Evolutionary conservation across 176 grass and related monocot genomes (phyloP).

Genomic region (Saccharum spontaneum): DNA sequence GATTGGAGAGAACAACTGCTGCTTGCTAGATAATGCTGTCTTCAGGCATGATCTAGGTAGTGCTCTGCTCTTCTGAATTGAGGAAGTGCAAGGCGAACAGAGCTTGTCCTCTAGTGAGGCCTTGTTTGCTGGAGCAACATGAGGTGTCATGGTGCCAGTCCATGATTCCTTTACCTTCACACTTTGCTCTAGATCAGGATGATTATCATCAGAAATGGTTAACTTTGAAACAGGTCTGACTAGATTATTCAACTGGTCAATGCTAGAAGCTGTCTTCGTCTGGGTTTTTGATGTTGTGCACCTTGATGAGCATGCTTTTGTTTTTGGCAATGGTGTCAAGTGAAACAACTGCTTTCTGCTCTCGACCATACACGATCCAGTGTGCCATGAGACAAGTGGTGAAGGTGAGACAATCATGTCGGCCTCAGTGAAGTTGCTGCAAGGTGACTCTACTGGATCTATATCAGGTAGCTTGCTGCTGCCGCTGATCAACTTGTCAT

Average conservation of each 20-base stretch:
- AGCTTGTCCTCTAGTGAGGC: background rate
- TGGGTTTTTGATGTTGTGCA: conserved; percentile 42
- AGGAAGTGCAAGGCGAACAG: conserved; percentile 38
- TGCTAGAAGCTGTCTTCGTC: conserved; percentile 21
- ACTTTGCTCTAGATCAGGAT: conserved; percentile 20
- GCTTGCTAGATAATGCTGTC: conserved; percentile 40
- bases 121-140: conserved; percentile 33
- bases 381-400: conserved; percentile 84
- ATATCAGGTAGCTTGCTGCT: conserved; percentile 31
- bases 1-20: conserved; percentile 49
- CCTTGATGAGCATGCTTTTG: conserved; percentile 43
- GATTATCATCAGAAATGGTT: conserved; percentile 27
- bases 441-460: conserved; percentile 48
- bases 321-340: conserved; percentile 76
- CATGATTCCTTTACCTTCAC: conserved; percentile 32
- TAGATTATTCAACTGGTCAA: conserved; percentile 16
- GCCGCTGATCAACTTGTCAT: conserved; percentile 2
- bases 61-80: conserved; percentile 49
- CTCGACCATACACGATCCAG: conserved; percentile 64
- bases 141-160: conserved; percentile 4
- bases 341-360: conserved; percentile 80
- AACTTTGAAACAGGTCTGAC: conserved; percentile 46
- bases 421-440: conserved; percentile 40
- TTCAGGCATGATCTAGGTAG: conserved; percentile 38
- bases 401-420: conserved; percentile 84